Percentiles rank a stretch among this genome's conserved stretches.
Conservation (phyloP, 208 protist species). For the Trypanosoma brucei region DNA sequence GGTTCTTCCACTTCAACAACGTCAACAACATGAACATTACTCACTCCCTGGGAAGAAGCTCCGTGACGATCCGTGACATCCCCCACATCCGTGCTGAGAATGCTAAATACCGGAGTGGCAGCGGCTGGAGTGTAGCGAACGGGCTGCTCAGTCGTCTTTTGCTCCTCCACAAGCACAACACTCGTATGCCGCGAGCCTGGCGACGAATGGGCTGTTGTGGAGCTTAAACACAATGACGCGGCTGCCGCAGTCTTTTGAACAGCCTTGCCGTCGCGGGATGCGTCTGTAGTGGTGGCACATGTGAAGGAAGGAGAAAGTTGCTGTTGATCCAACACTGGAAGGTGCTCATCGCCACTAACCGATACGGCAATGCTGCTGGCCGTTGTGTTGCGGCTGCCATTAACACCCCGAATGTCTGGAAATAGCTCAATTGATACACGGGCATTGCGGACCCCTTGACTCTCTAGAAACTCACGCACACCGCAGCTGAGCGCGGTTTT, state of each 20-base stretch:
- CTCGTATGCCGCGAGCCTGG: slow-evolving; percentile 17
- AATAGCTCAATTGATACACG: neutral
- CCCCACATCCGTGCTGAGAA: slow-evolving; percentile 31
- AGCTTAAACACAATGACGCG: neutral
- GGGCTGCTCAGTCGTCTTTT: neutral
- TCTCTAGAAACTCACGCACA: neutral
- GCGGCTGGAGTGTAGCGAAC: neutral
- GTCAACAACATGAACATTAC: slow-evolving; percentile 21
- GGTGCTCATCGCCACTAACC: neutral
- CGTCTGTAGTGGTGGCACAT: neutral
- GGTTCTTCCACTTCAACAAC: slow-evolving; percentile 18
- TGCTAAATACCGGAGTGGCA: slow-evolving; percentile 39
- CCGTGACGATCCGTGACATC: neutral
- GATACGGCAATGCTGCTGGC: neutral
- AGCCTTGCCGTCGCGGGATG: neutral
- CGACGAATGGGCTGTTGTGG: slow-evolving; percentile 7
- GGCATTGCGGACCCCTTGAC: neutral
- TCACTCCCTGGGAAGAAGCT: neutral
- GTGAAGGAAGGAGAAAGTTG: neutral
- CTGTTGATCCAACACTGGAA: neutral
- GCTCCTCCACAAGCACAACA: slow-evolving; percentile 10
- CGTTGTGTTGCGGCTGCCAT: neutral
- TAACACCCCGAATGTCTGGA: neutral
- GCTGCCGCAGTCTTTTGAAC: neutral
- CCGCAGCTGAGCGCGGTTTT: neutral